Base-by-base conservation (phyloP, 495 filamentous ascomycete genomes). In the Penicillium maclennaniae region DNA sequence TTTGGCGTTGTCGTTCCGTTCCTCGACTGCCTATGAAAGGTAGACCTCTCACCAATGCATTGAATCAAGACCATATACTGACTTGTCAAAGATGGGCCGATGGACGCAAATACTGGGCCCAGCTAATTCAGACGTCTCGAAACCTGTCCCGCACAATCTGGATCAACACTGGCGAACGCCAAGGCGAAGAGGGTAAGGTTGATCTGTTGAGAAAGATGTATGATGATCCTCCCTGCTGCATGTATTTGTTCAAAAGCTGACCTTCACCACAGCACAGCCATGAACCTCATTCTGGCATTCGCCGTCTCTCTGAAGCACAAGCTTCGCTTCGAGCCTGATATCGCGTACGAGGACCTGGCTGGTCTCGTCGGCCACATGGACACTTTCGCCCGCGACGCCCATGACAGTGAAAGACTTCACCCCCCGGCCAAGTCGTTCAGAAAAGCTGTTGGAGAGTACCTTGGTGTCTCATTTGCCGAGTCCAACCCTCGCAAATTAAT, bases 311-410 rank as follows among this genome's bases (percentile, higher is more conserved):
- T 92, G 45, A 95, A 92, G 65, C 90, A 92, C 73, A 86, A 83
- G 62, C 81, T 96, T n/a, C 88, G 91, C 21, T 92, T 91, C 62
- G 89, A 96, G 61, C 88, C 89, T 0, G 90, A 88, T 67, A 82
- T 86, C 19, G 83, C 85, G 49, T 92, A 95, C 61, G 78, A 48
- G 74, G 81, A 69, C 82, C 74, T 58, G 78, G 83, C 52, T 79
- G 85, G 55, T 50, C 63, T 73, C 16, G 57, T 59, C 27, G 64
- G 65, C 47, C 63, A 72, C 58, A 60, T 72, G 28, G 66, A 76
- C 25, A 76, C 74, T 0, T 91, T 88, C 43, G 89, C 91, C 37
- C 83, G 79, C 55, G 71, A 77, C 1, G 90, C 89, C 3, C 83
- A 83, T 42, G 63, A 78, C 36, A 74, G 72, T 5, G 51, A 75